Evolutionary conservation across 495 filamentous ascomycete species (phyloP), one percentile per base, ranked within the genome.

Genomic region (Glarea lozoyensis): DNA sequence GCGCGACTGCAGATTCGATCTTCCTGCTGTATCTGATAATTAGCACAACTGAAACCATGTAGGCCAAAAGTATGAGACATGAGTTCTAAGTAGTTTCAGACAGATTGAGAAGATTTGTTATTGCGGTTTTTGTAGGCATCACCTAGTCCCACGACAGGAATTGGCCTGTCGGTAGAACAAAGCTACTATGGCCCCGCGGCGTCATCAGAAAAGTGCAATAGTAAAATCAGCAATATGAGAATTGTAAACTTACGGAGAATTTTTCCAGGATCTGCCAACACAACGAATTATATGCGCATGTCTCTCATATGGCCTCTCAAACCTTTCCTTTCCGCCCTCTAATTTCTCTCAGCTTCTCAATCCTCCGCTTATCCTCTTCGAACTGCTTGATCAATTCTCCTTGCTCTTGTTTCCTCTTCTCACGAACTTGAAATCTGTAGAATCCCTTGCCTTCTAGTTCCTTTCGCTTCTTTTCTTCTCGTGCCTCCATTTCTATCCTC

Each of bases 351-450:
- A 82, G 75, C 22, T 69, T 75, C 44, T 61, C 64, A 17, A 86
- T 67, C 63, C 67, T 78, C 62, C 60, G 70, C 60, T 67, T 64
- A 61, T 85, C 82, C 49, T 78, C 69, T 42, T 84, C 79, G 56
- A 85, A 85, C 44, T 63, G 63, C 58, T 64, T 70, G 40, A 80
- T 57, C 54, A 95, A 61, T 49, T 84, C 75, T 15, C 70, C 69
- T 59, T 87, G 84, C 49, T 78, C 73, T 53, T 78, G 77, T 73
- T 98, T 98, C 68, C 79, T 78, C 67, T 81, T 82, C 69, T 97
- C 89, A 37, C 90, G 66, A 49, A 75, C 72, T 73, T 98, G 92
- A 70, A 96, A 98, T 45, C 88, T 78, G 60, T 98, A 98, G 60
- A 98, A 97, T 16, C 38, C 38, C n/a, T 31, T 25, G 54, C 87